phyloP scores from a whole-genome alignment of 192 early-diverging fungal genomes.

The Rhizophlyctis rosea region DNA sequence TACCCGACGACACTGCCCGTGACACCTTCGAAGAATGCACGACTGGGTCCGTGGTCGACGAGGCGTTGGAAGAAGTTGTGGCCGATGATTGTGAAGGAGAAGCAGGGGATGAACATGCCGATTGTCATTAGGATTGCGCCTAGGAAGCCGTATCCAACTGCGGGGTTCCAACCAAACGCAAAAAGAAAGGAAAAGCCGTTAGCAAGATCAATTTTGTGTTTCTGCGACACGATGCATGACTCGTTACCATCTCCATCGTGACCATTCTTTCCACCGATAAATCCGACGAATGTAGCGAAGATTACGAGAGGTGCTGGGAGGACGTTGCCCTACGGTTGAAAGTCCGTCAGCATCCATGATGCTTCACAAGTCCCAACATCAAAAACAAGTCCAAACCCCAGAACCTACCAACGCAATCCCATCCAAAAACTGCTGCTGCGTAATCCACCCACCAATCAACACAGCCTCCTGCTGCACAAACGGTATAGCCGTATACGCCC shows the following conservation, averaged over 20 bases:
- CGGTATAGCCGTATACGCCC: constrained; percentile 55
- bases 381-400: background rate
- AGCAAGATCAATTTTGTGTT: too few relatives aligned
- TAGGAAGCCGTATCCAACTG: constrained; percentile 30
- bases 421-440: constrained; percentile 47
- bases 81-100: constrained; percentile 39
- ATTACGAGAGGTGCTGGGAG: constrained; percentile 50
- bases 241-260: constrained; percentile 13
- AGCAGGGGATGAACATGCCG: constrained; percentile 38
- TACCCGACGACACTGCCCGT: constrained; percentile 33
- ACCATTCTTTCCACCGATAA: constrained; percentile 27
- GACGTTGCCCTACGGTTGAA: constrained; percentile 13
- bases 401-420: constrained; percentile 45
- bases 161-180: constrained; percentile 3
- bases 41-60: constrained; percentile 18
- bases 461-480: constrained; percentile 55
- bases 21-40: constrained; percentile 32
- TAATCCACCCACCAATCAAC: constrained; percentile 48
- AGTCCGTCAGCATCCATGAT: background rate
- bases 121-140: constrained; percentile 32
- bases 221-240: too few relatives aligned
- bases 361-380: background rate
- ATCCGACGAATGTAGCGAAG: constrained; percentile 43
- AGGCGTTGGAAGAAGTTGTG: constrained; percentile 33
- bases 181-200: background rate